Evolutionary conservation across 192 early-diverging fungal species (phyloP).

Genomic region (Backusella psychrophila): DNA sequence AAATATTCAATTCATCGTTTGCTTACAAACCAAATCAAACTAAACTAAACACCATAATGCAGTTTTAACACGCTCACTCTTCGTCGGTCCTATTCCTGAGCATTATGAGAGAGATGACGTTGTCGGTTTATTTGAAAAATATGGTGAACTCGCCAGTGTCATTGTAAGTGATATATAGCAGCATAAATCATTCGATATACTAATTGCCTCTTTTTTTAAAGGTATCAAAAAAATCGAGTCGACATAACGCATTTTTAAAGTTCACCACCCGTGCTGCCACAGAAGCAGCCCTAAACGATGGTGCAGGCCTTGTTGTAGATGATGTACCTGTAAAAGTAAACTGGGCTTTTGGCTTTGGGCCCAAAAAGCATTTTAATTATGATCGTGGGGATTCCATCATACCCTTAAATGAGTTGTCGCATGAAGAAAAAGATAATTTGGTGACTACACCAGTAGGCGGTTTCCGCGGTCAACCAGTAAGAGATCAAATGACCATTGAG

Average conservation of each 20-base stretch:
- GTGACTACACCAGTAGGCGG: slow-evolving; percentile 26
- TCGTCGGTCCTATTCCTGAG: slow-evolving; percentile 34
- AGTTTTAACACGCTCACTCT: slow-evolving; percentile 38
- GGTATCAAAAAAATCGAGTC: slow-evolving; percentile 7
- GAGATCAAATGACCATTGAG: slow-evolving; percentile 33
- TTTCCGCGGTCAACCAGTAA: slow-evolving; percentile 27
- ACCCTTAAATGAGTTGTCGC: slow-evolving; percentile 19
- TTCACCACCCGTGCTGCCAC: slow-evolving; percentile 6
- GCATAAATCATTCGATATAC: neutral
- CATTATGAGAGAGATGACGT: slow-evolving; percentile 29
- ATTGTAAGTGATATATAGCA: slow-evolving; percentile 21
- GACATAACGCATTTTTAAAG: slow-evolving; percentile 23
- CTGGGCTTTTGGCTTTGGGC: slow-evolving; percentile 43
- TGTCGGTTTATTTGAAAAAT: slow-evolving; percentile 16
- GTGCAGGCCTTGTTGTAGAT: neutral
- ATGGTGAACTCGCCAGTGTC: slow-evolving; percentile 32
- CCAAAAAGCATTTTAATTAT: slow-evolving; percentile 35
- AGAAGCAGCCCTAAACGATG: slow-evolving; percentile 9
- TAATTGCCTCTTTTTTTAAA: neutral
- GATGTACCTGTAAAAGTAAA: slow-evolving; percentile 31
- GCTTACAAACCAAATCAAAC: neutral
- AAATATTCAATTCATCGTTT: neutral
- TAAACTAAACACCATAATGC: neutral
- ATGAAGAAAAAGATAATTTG: slow-evolving; percentile 30
- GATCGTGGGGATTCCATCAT: slow-evolving; percentile 34